phyloP scores from a whole-genome alignment of 345 rosid species.

The Erodium maritimum region DNA sequence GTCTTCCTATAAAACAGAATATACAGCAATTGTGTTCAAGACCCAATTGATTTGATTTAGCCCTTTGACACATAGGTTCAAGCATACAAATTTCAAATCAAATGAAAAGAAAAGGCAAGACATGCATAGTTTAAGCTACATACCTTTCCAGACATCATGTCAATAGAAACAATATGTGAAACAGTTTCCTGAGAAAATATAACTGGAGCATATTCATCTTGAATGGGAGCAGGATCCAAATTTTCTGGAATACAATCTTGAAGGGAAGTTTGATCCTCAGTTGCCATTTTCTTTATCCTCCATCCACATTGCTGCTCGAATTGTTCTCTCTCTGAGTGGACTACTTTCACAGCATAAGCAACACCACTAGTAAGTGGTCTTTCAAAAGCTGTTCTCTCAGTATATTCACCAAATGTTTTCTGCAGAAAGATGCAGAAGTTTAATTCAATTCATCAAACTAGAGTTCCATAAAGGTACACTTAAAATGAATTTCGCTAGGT shows the following conservation, averaged over 20 bases:
- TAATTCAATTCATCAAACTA: not conserved
- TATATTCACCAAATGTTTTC: constrained; percentile 83
- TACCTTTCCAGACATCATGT: constrained; percentile 99
- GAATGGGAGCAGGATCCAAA: constrained; percentile 82
- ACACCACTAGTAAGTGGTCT: constrained; percentile 99
- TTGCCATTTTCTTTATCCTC: constrained; percentile 88
- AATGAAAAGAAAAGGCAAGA: not conserved
- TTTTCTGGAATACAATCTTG: constrained; percentile 73
- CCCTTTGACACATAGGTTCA: too few species aligned
- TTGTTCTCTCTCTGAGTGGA: constrained; percentile 65
- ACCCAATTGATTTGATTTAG: not conserved
- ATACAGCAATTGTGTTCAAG: not conserved
- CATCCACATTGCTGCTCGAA: constrained; percentile 74
- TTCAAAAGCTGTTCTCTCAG: constrained; percentile 91
- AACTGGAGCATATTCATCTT: constrained; percentile 93
- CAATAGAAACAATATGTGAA: constrained; percentile 85
- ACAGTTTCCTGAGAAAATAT: constrained; percentile 93
- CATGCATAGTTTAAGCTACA: constrained; percentile 9
- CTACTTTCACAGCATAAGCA: constrained; percentile 90
- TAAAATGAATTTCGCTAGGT: not conserved
- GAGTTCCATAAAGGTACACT: not conserved
- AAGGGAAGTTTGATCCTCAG: constrained; percentile 73
- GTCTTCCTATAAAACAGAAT: constrained; percentile 52
- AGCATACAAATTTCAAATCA: not conserved
- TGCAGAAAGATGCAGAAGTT: constrained; percentile 18